Percentiles rank a stretch among this genome's conserved stretches.
Conservation (phyloP, 2,329 filamentous ascomycete genomes). For the Verticillium zaregamsianum region DNA sequence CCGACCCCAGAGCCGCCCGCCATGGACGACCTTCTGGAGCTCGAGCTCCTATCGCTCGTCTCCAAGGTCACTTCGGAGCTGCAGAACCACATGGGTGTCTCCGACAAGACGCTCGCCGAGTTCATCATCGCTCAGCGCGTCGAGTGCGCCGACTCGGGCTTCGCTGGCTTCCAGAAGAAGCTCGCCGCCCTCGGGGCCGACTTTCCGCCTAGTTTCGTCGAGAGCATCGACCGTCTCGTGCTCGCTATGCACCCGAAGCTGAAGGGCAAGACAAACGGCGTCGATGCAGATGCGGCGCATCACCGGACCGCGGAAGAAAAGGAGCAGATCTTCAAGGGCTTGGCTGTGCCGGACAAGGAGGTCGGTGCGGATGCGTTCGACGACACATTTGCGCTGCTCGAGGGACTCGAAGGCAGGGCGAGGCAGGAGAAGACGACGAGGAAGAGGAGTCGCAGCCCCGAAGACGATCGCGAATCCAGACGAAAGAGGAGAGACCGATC, state of each 20-base stretch:
- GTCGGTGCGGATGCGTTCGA: slow-evolving; percentile 68
- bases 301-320: slow-evolving; percentile 58
- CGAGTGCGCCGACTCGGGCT: slow-evolving; percentile 55
- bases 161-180: slow-evolving; percentile 70
- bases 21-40: slow-evolving; percentile 88
- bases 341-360: slow-evolving; percentile 79
- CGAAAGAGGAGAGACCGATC: slow-evolving; percentile 35
- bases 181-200: slow-evolving; percentile 74
- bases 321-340: slow-evolving; percentile 82
- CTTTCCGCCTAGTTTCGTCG: slow-evolving; percentile 80
- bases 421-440: slow-evolving; percentile 37
- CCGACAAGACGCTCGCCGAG: slow-evolving; percentile 92
- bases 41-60: slow-evolving; percentile 91
- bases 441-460: slow-evolving; percentile 58
- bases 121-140: slow-evolving; percentile 90
- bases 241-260: slow-evolving; percentile 87
- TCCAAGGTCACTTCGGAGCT: slow-evolving; percentile 93
- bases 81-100: slow-evolving; percentile 87
- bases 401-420: slow-evolving; percentile 71
- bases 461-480: slow-evolving; percentile 40
- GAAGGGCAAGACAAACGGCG: slow-evolving; percentile 51
- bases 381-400: slow-evolving; percentile 88
- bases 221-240: slow-evolving; percentile 87
- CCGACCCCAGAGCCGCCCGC: slow-evolving; percentile 12
- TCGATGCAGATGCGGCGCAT: slow-evolving; percentile 33